These are phyloP conservation scores for Echinosophora koreensis DNA, from an alignment of 306 rosid genomes.

Conservation along the genomic window DNA sequence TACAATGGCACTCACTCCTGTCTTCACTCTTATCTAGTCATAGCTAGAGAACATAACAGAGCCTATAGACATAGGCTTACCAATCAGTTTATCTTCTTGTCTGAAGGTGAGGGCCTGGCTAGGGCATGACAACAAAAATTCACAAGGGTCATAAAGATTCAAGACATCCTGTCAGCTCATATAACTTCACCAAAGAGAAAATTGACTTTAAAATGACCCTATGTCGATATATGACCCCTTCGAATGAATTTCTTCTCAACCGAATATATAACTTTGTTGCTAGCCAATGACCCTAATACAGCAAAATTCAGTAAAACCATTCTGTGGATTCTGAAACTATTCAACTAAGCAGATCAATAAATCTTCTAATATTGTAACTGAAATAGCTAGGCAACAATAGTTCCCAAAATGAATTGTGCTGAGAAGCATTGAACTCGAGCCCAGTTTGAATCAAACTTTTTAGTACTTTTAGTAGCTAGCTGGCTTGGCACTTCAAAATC, in stretches of 20 bases:
- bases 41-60: not conserved
- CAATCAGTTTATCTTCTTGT: not conserved
- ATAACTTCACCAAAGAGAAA: no score
- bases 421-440: not conserved
- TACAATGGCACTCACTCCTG: not conserved
- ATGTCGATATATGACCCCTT: no score
- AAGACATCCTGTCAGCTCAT: no score
- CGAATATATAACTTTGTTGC: not conserved
- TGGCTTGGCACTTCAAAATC: slow-evolving; percentile 12
- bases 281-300: not conserved
- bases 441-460: no score
- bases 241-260: not conserved
- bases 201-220: no score
- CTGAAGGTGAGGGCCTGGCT: not conserved
- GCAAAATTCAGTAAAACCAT: not conserved
- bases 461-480: not conserved
- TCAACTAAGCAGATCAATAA: not conserved
- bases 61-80: not conserved
- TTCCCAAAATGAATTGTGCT: not conserved
- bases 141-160: no score
- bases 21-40: not conserved
- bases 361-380: not conserved
- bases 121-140: no score
- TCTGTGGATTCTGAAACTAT: not conserved
- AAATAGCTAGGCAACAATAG: not conserved